phyloP scores from a whole-genome alignment of 495 filamentous ascomycete species.

The Aspergillus kassunensis region DNA sequence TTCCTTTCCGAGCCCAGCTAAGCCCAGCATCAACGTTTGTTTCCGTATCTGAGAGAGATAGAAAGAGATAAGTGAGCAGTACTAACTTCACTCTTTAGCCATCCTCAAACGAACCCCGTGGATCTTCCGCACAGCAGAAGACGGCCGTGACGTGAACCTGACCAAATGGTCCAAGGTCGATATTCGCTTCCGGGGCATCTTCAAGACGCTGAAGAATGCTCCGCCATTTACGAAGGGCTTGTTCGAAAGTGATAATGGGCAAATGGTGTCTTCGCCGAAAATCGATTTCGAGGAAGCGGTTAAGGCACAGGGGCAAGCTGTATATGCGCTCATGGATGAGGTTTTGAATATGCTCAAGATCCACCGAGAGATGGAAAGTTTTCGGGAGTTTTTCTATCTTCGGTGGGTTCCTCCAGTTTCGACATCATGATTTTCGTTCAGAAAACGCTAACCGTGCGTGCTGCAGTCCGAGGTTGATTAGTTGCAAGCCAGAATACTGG shows the following conservation, averaged over 20 bases:
- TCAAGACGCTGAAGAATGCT: constrained; percentile 25
- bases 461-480: constrained; percentile 23
- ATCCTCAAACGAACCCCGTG: constrained; percentile 20
- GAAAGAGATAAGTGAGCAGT: background rate
- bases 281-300: constrained; percentile 3
- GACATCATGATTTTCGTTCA: no score
- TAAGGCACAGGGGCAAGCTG: constrained; percentile 22
- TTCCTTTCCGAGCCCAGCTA: background rate
- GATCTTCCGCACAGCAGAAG: constrained; percentile 23
- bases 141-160: constrained; percentile 20
- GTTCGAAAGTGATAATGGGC: constrained; percentile 18
- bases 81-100: background rate
- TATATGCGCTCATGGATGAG: constrained; percentile 32
- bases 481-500: constrained; percentile 25
- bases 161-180: constrained; percentile 26
- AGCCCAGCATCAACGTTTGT: no score
- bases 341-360: constrained; percentile 19
- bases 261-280: background rate
- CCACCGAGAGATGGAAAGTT: constrained; percentile 11
- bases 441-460: no score
- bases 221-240: constrained; percentile 21
- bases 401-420: constrained; percentile 12
- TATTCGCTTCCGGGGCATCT: constrained; percentile 29
- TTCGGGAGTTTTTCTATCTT: constrained; percentile 14
- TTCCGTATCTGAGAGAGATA: no score